phyloP scores from a whole-genome alignment of 2,329 filamentous ascomycete species.

The Colletotrichum theobromicola region DNA sequence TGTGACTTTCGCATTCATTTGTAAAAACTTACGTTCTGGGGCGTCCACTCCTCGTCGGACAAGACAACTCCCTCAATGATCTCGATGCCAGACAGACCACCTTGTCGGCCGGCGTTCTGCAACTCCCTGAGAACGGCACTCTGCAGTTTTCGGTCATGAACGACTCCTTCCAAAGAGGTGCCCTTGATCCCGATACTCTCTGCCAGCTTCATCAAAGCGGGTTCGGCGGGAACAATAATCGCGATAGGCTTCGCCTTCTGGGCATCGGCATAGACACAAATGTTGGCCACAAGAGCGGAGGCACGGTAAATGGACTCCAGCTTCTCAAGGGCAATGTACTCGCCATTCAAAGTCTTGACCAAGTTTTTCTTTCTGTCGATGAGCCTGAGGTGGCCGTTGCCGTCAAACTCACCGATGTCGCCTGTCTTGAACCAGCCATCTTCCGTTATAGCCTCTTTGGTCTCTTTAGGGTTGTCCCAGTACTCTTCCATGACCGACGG shows the following conservation, averaged over 20 bases:
- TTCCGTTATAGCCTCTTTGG: constrained; percentile 68
- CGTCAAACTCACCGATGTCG: constrained; percentile 81
- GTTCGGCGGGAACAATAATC: constrained; percentile 62
- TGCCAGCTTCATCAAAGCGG: constrained; percentile 59
- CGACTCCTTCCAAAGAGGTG: constrained; percentile 67
- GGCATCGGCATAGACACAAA: constrained; percentile 60
- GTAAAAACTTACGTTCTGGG: constrained; percentile 69
- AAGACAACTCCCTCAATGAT: constrained; percentile 75
- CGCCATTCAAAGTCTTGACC: constrained; percentile 81
- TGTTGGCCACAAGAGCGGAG: constrained; percentile 56
- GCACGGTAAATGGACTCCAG: constrained; percentile 60
- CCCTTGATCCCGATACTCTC: constrained; percentile 49
- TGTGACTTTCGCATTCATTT: neutral
- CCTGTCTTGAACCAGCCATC: constrained; percentile 91
- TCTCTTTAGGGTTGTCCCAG: constrained; percentile 80
- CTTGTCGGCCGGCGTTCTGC: constrained; percentile 64
- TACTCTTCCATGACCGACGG: constrained; percentile 74
- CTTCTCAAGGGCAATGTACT: constrained; percentile 85
- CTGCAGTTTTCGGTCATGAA: constrained; percentile 71
- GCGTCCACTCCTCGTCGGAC: constrained; percentile 77
- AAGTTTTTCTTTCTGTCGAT: constrained; percentile 92
- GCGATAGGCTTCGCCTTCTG: constrained; percentile 58
- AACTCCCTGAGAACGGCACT: constrained; percentile 68
- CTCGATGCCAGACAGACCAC: constrained; percentile 70
- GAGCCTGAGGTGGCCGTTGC: constrained; percentile 72